Evolutionary conservation across 2,329 filamentous ascomycete genomes (phyloP), one percentile per base, ranked within the genome.

Genomic region (Allantophomopsis lycopodina): DNA sequence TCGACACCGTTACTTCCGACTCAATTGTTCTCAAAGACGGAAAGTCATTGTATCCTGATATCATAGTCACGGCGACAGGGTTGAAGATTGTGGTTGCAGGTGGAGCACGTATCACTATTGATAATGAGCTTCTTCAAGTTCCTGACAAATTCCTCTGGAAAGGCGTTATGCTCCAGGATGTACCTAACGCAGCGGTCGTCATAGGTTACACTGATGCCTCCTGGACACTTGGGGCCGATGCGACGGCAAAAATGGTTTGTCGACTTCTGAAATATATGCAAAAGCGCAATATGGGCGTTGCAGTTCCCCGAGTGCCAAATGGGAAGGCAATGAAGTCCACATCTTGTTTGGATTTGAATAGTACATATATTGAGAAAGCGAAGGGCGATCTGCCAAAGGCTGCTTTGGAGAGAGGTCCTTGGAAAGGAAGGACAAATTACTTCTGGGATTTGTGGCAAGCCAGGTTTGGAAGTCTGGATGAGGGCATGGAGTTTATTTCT

Each of bases 21-120:
- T 66, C 71, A 4, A 49, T 64, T 35, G 61, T 63, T 32, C 32
- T 41, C n/a, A 31, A 41, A 21, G 31, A 32, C 7, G 42, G 42
- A 14, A 30, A 31, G 13, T 23, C n/a, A 13, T 58, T 82, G 0
- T 56, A 69, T 2, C 68, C 76, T 0, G 76, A 83, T 50, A 68
- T 80, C 43, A 79, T 83, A 45, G 59, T 82, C 43, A 79, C 77
- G 0, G 78, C 78, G 0, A 83, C 78, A 0, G 78, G 78, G 0
- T 60, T 83, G 1, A 68, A 72, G 46, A 56, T 82, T 28, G 59
- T 64, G n/a, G 56, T 80, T 18, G 64, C 73, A 2, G 69, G 71
- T 17, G 66, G 67, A 23, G 59, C 72, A 2, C 52, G 58, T 2
- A 50, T 77, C 5, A 52, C 55, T 2, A 63, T 81, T 7, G 75